Evolutionary conservation across 768 basidiomycete species (phyloP).

Genomic region (Boletus subparvulus): DNA sequence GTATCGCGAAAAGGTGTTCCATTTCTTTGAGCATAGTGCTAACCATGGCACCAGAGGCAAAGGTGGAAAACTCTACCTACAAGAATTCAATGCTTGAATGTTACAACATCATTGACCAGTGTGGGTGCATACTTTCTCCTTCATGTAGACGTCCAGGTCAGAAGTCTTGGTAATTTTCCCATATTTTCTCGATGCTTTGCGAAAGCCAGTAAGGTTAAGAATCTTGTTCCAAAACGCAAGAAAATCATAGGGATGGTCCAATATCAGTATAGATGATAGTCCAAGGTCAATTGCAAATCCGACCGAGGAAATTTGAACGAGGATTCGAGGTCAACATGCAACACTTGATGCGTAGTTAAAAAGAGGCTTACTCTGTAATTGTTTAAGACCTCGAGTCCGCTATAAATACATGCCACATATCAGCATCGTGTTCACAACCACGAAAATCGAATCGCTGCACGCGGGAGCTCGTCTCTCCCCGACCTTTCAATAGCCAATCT

Average conservation of each 20-base stretch:
- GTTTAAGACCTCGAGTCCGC: constrained; percentile 80
- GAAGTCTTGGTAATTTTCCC: constrained; percentile 75
- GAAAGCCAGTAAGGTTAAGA: constrained; percentile 87
- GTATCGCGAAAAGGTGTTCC: constrained; percentile 72
- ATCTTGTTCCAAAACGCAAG: constrained; percentile 43
- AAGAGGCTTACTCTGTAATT: constrained; percentile 71
- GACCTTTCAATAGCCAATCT: background rate
- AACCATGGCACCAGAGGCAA: constrained; percentile 64
- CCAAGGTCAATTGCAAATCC: background rate
- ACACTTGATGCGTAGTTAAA: background rate
- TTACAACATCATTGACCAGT: background rate
- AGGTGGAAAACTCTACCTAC: constrained; percentile 65
- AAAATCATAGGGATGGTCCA: background rate
- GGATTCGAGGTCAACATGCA: background rate
- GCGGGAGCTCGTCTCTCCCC: background rate
- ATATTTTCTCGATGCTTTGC: constrained; percentile 84
- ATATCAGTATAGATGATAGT: background rate
- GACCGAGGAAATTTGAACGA: background rate
- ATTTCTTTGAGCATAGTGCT: constrained; percentile 69
- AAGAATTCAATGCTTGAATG: background rate
- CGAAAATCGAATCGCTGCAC: background rate
- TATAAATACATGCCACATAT: constrained; percentile 26
- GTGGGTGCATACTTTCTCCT: constrained; percentile 56
- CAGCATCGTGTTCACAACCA: constrained; percentile 5
- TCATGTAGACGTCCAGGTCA: constrained; percentile 75